A percentile compares a stretch with the other conserved stretches of the same genome.
These are phyloP conservation scores for Populus euphratica DNA, from an alignment of 345 rosid genomes.

Conservation along the genomic window DNA sequence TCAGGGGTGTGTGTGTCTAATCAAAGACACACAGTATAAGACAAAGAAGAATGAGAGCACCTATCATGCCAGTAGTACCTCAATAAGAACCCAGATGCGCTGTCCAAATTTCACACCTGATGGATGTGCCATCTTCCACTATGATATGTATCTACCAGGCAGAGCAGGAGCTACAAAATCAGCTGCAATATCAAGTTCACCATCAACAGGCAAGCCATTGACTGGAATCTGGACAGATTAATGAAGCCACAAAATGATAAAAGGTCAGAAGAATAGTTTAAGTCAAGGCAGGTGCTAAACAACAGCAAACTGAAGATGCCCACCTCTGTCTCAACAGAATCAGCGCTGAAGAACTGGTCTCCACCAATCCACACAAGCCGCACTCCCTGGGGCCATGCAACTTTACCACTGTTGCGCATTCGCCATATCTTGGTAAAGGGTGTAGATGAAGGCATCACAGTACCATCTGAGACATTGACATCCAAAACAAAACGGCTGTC, in stretches of 20 bases:
- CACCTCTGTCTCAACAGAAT: constrained; percentile 59
- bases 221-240: constrained; percentile 52
- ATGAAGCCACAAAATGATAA: not conserved
- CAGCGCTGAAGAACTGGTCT: constrained; percentile 45
- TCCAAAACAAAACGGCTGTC: constrained; percentile 79
- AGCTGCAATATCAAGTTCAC: constrained; percentile 67
- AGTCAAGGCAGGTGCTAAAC: not conserved
- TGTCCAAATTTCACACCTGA: constrained; percentile 78
- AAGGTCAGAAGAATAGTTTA: not conserved
- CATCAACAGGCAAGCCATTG: constrained; percentile 56
- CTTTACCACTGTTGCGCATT: constrained; percentile 70
- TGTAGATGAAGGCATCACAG: constrained; percentile 68
- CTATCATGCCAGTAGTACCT: constrained; percentile 42
- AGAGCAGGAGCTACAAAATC: constrained; percentile 68
- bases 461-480: constrained; percentile 84
- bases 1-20: not conserved
- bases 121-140: constrained; percentile 82
- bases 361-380: constrained; percentile 80
- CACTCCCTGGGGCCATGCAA: constrained; percentile 61
- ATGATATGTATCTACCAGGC: constrained; percentile 80
- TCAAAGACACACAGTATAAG: not conserved
- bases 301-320: not conserved
- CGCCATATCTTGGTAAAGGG: constrained; percentile 88
- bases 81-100: constrained; percentile 87
- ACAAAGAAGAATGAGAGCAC: not conserved